These are phyloP conservation scores for Podila minutissima DNA, from an alignment of 192 early-diverging fungal species.

Conservation along the genomic window DNA sequence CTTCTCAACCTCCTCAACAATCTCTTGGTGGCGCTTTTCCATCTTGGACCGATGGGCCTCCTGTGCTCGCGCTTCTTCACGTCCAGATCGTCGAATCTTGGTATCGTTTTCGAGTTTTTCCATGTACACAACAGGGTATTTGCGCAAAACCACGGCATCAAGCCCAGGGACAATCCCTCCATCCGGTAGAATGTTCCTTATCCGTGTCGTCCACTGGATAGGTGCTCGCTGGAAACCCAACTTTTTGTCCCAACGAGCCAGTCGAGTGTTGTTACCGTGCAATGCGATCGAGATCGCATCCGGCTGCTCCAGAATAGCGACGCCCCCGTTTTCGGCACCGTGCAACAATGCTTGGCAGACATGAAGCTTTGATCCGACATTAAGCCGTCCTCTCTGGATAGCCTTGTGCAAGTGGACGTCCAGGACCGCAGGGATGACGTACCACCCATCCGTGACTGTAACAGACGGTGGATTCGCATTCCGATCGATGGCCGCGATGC, in stretches of 20 bases:
- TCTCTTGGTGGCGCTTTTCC: slow-evolving; percentile 24
- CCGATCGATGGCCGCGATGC: slow-evolving; percentile 61
- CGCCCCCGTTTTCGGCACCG: slow-evolving; percentile 20
- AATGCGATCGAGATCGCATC: slow-evolving; percentile 54
- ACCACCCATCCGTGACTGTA: slow-evolving; percentile 81
- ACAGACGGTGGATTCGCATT: slow-evolving; percentile 12
- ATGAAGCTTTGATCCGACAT: slow-evolving; percentile 68
- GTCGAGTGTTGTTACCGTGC: slow-evolving; percentile 64
- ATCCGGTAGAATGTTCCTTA: slow-evolving; percentile 51
- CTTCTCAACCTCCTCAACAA: slow-evolving; percentile 24
- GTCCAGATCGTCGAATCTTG: slow-evolving; percentile 53
- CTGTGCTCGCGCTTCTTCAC: slow-evolving; percentile 61
- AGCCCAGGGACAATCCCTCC: slow-evolving; percentile 71
- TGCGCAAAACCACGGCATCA: slow-evolving; percentile 67
- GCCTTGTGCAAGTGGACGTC: slow-evolving; percentile 56
- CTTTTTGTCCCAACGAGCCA: slow-evolving; percentile 68
- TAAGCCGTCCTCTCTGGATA: slow-evolving; percentile 51
- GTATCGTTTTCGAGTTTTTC: slow-evolving; percentile 61
- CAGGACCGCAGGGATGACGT: slow-evolving; percentile 61
- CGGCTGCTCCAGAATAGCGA: slow-evolving; percentile 36
- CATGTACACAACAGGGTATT: slow-evolving; percentile 60
- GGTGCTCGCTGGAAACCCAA: slow-evolving; percentile 60
- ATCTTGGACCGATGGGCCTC: slow-evolving; percentile 19
- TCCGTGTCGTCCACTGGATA: slow-evolving; percentile 36
- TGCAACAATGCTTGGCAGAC: slow-evolving; percentile 66